Percentiles rank a stretch among this genome's conserved stretches.
phyloP scores from a whole-genome alignment of 176 grass and related monocot species.

The Cymbopogon citratus region DNA sequence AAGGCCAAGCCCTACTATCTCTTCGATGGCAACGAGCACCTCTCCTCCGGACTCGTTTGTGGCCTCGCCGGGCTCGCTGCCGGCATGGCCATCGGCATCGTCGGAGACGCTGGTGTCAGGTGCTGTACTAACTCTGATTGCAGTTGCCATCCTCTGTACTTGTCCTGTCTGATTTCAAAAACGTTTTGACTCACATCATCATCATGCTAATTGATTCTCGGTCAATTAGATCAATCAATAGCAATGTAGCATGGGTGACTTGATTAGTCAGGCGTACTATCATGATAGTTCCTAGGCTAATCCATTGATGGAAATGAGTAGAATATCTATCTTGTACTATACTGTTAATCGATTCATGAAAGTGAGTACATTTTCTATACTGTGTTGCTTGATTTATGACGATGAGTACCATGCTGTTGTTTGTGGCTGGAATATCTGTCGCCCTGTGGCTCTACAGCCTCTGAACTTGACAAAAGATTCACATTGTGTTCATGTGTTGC shows the following conservation, averaged over 20 bases:
- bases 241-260: background rate
- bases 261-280: background rate
- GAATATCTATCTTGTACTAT: background rate
- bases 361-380: too few relatives aligned
- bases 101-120: constrained; percentile 62
- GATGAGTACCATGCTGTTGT: background rate
- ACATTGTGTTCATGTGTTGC: background rate
- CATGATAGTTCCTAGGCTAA: background rate
- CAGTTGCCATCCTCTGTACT: too few relatives aligned
- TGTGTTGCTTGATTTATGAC: background rate
- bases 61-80: constrained; percentile 56
- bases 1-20: constrained; percentile 84
- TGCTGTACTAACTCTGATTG: background rate
- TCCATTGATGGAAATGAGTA: background rate
- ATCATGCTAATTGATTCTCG: background rate
- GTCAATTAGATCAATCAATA: background rate
- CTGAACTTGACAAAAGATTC: background rate
- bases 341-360: too few relatives aligned
- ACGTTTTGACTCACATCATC: too few relatives aligned
- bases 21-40: constrained; percentile 70
- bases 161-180: background rate
- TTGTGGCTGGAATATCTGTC: background rate
- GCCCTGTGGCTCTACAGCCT: background rate
- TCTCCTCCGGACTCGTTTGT: constrained; percentile 62
- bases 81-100: constrained; percentile 74